Percentiles rank a stretch among this genome's conserved stretches.
Conservation (phyloP, 768 basidiomycete genomes). For the Termitomyces sp. region DNA sequence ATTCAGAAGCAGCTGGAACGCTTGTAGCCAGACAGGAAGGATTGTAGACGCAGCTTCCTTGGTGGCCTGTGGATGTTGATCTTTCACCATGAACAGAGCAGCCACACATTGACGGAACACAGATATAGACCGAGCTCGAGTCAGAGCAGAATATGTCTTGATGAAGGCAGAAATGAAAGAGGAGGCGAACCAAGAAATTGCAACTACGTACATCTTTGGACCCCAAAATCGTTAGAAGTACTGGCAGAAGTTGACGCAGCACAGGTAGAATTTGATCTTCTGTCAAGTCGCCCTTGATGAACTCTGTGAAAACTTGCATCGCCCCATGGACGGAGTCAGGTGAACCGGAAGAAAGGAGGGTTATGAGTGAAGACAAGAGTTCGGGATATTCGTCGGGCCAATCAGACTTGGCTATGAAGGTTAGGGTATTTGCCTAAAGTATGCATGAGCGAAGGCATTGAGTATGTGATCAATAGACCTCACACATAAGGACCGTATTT, state of each 20-base stretch:
- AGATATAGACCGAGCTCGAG: slow-evolving; percentile 78
- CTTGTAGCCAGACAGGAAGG: slow-evolving; percentile 88
- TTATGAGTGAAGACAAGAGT: slow-evolving; percentile 71
- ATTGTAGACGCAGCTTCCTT: slow-evolving; percentile 78
- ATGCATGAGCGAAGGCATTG: background rate
- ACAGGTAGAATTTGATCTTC: slow-evolving; percentile 95
- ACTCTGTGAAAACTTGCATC: slow-evolving; percentile 94
- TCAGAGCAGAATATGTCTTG: slow-evolving; percentile 69
- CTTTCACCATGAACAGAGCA: slow-evolving; percentile 92
- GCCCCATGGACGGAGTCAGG: slow-evolving; percentile 86
- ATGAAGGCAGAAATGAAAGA: background rate
- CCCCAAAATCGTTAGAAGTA: slow-evolving; percentile 76
- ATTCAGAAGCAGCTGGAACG: slow-evolving; percentile 73
- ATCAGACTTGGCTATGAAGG: slow-evolving; percentile 85
- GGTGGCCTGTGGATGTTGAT: slow-evolving; percentile 82
- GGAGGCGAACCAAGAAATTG: background rate
- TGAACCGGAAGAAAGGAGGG: slow-evolving; percentile 68
- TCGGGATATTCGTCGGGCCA: slow-evolving; percentile 98
- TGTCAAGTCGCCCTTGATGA: slow-evolving; percentile 86
- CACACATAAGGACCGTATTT: slow-evolving; percentile 83
- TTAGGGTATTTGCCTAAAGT: slow-evolving; percentile 77
- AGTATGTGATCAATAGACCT: slow-evolving; percentile 22
- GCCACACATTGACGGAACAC: slow-evolving; percentile 90
- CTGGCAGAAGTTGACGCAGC: slow-evolving; percentile 83
- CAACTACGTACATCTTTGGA: slow-evolving; percentile 52